phyloP scores from a whole-genome alignment of 1,139 yeast genomes.

The Pneumocystis sp. region DNA sequence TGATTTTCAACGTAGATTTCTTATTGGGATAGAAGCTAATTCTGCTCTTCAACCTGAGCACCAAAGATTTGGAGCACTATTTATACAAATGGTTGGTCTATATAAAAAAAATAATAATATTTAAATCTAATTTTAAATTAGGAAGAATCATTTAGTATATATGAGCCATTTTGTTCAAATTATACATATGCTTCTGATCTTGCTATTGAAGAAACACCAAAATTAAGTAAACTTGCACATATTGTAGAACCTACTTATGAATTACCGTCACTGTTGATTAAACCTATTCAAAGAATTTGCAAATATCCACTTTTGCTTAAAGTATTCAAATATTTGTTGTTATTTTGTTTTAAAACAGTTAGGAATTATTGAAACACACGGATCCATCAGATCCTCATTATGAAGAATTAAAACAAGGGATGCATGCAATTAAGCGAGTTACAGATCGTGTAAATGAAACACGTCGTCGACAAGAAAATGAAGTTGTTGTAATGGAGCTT shows the following conservation, averaged over 20 bases:
- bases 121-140: background rate
- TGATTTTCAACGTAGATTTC: conserved; percentile 81
- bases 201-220: conserved; percentile 48
- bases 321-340: conserved; percentile 6
- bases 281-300: conserved; percentile 90
- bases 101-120: background rate
- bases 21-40: conserved; percentile 81
- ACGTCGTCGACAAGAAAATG: conserved; percentile 81
- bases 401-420: conserved; percentile 56
- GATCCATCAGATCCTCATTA: conserved; percentile 40
- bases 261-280: conserved; percentile 72
- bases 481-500: conserved; percentile 52
- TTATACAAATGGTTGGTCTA: conserved; percentile 45
- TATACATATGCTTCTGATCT: conserved; percentile 78
- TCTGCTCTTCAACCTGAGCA: conserved; percentile 56
- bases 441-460: conserved; percentile 90
- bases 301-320: conserved; percentile 74
- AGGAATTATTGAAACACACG: conserved; percentile 53
- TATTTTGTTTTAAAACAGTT: conserved; percentile 1
- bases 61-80: conserved; percentile 79
- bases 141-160: conserved; percentile 55
- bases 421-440: conserved; percentile 51
- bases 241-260: conserved; percentile 71
- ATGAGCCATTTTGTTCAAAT: conserved; percentile 75
- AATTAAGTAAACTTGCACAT: conserved; percentile 38